Evolutionary conservation across 805 yeast genomes (phyloP).

Genomic region (Lipomyces oligophaga): DNA sequence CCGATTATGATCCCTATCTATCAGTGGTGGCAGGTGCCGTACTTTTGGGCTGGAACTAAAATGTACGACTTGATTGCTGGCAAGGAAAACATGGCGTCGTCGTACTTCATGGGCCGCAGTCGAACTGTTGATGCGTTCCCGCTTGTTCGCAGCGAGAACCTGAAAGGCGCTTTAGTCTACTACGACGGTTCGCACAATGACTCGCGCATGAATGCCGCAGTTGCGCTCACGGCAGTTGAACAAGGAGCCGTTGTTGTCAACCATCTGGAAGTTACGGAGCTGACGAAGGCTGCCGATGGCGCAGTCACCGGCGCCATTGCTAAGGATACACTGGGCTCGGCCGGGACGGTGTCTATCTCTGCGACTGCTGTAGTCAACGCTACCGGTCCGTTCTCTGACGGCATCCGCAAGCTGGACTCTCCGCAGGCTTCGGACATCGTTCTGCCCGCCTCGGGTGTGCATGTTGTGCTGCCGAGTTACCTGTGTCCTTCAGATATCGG

Average conservation of each 20-base stretch:
- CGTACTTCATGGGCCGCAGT: slow-evolving; percentile 66
- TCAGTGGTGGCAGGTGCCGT: slow-evolving; percentile 92
- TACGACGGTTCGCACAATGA: slow-evolving; percentile 96
- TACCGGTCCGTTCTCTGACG: slow-evolving; percentile 90
- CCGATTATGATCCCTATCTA: slow-evolving; percentile 97
- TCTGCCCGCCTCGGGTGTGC: slow-evolving; percentile 93
- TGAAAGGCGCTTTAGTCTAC: slow-evolving; percentile 88
- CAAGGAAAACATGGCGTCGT: slow-evolving; percentile 67
- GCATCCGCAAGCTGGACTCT: slow-evolving; percentile 79
- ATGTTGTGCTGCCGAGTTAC: slow-evolving; percentile 84
- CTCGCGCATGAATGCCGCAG: slow-evolving; percentile 79
- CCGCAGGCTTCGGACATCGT: slow-evolving; percentile 62
- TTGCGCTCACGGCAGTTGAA: slow-evolving; percentile 81
- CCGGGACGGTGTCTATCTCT: slow-evolving; percentile 14
- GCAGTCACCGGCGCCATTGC: slow-evolving; percentile 75
- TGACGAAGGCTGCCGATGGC: slow-evolving; percentile 59
- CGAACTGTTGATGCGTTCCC: slow-evolving; percentile 75
- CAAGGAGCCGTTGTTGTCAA: slow-evolving; percentile 87
- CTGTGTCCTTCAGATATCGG: slow-evolving; percentile 88
- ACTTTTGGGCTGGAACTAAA: slow-evolving; percentile 86
- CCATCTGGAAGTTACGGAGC: slow-evolving; percentile 75
- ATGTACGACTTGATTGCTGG: slow-evolving; percentile 93
- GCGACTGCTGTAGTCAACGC: slow-evolving; percentile 70
- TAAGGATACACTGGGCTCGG: slow-evolving; percentile 45
- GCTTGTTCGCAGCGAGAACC: slow-evolving; percentile 69